These are phyloP conservation scores for Myrmaecium sp. DNA, from an alignment of 2,329 filamentous ascomycete species.

Conservation along the genomic window DNA sequence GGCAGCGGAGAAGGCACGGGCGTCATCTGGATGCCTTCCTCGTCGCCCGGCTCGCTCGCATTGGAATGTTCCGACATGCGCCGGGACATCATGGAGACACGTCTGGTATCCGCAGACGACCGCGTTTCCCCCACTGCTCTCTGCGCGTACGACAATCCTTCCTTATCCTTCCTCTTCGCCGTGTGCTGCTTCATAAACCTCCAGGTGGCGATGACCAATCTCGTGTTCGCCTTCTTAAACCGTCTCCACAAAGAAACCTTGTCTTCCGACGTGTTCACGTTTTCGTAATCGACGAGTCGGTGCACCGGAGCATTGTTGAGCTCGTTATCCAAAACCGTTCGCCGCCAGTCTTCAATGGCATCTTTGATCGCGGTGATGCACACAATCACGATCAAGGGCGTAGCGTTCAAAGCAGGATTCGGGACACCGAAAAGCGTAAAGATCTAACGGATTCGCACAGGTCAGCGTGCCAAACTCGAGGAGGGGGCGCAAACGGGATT, in stretches of 20 bases:
- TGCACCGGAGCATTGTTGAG: conserved; percentile 95
- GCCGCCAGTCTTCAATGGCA: conserved; percentile 83
- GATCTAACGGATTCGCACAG: conserved; percentile 40
- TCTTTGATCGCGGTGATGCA: conserved; percentile 83
- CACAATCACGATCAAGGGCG: conserved; percentile 86
- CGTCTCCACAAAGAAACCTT: conserved; percentile 71
- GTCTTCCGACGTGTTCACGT: conserved; percentile 84
- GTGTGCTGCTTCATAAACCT: conserved; percentile 26
- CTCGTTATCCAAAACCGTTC: conserved; percentile 80
- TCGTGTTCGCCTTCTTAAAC: conserved; percentile 76
- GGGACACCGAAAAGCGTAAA: conserved; percentile 89
- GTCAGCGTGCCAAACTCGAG: conserved; percentile 5
- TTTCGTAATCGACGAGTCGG: conserved; percentile 71
- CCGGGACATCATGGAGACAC: conserved; percentile 38
- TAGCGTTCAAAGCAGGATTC: conserved; percentile 78
- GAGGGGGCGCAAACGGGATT: conserved; percentile 1
- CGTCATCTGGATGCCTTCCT: conserved; percentile 83
- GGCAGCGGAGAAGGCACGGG: conserved; percentile 72
- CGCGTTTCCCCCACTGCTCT: conserved; percentile 37
- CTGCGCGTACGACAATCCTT: conserved; percentile 35
- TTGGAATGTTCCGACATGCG: conserved; percentile 35
- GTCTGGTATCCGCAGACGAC: conserved; percentile 48
- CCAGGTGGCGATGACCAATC: conserved; percentile 40
- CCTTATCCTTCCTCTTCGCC: conserved; percentile 22
- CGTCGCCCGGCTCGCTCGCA: conserved; percentile 18